These are phyloP conservation scores for Talaromyces sp. DNA, from an alignment of 2,329 filamentous ascomycete species.

Conservation along the genomic window DNA sequence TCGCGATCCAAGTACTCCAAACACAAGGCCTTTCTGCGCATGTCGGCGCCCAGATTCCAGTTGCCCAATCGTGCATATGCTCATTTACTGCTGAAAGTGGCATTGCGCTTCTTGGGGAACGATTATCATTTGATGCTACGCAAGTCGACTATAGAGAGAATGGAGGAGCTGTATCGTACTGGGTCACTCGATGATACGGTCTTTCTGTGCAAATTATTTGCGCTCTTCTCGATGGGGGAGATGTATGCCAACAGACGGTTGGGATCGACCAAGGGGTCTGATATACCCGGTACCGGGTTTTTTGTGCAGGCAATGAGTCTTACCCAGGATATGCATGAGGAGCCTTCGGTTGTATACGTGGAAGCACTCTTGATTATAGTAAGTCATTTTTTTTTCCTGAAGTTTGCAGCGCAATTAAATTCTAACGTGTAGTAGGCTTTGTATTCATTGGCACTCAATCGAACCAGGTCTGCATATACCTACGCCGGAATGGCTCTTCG, in stretches of 20 bases:
- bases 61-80: slow-evolving; percentile 18
- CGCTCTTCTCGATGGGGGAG: slow-evolving; percentile 19
- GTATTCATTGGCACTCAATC: slow-evolving; percentile 15
- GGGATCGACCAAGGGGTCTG: slow-evolving; percentile 10
- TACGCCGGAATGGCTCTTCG: slow-evolving; percentile 17
- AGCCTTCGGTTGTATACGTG: slow-evolving; percentile 14
- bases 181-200: slow-evolving; percentile 14
- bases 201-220: slow-evolving; percentile 18
- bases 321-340: slow-evolving; percentile 16
- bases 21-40: slow-evolving; percentile 13
- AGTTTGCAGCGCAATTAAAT: background rate
- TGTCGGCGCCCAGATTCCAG: slow-evolving; percentile 11
- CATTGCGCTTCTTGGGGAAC: slow-evolving; percentile 18
- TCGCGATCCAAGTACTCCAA: slow-evolving; percentile 15
- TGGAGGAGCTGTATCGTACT: slow-evolving; percentile 15
- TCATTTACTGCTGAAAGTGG: slow-evolving; percentile 18
- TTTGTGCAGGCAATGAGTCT: slow-evolving; percentile 17
- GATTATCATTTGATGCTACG: slow-evolving; percentile 19
- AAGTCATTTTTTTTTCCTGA: background rate
- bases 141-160: slow-evolving; percentile 16
- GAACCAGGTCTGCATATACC: slow-evolving; percentile 16
- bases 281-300: slow-evolving; percentile 16
- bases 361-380: slow-evolving; percentile 16
- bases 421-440: slow-evolving; percentile 7
- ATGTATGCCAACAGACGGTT: slow-evolving; percentile 17